Percentiles rank a stretch among this genome's conserved stretches.
These are phyloP conservation scores for Arabis hirsuta DNA, from an alignment of 345 rosid genomes.

Conservation along the genomic window DNA sequence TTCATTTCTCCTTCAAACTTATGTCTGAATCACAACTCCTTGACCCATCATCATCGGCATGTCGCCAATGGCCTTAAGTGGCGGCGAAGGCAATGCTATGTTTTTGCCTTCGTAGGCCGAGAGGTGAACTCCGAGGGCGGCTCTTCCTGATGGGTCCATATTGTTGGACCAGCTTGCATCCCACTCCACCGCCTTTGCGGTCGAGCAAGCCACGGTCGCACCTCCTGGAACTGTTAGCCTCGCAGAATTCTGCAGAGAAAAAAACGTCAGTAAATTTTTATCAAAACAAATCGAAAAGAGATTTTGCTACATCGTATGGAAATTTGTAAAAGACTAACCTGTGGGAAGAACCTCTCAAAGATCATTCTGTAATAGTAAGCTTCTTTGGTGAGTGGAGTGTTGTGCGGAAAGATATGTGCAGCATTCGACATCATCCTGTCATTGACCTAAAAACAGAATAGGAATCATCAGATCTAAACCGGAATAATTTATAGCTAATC, in stretches of 20 bases:
- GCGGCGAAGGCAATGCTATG: slow-evolving; percentile 32
- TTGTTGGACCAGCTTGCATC: slow-evolving; percentile 83
- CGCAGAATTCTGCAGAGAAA: slow-evolving; percentile 71
- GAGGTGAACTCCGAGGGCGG: slow-evolving; percentile 86
- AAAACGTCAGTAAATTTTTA: background rate
- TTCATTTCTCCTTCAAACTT: slow-evolving; percentile 6
- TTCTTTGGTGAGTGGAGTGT: slow-evolving; percentile 85
- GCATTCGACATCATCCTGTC: slow-evolving; percentile 88
- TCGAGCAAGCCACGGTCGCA: slow-evolving; percentile 88
- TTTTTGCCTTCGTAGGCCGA: slow-evolving; percentile 60
- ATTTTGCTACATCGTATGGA: background rate
- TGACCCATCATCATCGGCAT: slow-evolving; percentile 57
- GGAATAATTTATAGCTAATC: background rate
- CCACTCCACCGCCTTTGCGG: slow-evolving; percentile 90
- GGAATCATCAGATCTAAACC: background rate
- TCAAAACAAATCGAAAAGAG: background rate
- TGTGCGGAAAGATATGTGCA: slow-evolving; percentile 68
- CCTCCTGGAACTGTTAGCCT: slow-evolving; percentile 90
- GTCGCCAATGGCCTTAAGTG: slow-evolving; percentile 47
- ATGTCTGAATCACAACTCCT: slow-evolving; percentile 60
- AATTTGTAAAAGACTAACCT: slow-evolving; percentile 39
- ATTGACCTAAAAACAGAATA: slow-evolving; percentile 55
- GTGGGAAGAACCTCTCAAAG: slow-evolving; percentile 92
- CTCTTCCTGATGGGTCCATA: slow-evolving; percentile 96
- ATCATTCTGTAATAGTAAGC: slow-evolving; percentile 90